Percentiles rank a stretch among this genome's conserved stretches.
Evolutionary conservation across 495 filamentous ascomycete species (phyloP).

Genomic region (Lasiosphaeria ovina): DNA sequence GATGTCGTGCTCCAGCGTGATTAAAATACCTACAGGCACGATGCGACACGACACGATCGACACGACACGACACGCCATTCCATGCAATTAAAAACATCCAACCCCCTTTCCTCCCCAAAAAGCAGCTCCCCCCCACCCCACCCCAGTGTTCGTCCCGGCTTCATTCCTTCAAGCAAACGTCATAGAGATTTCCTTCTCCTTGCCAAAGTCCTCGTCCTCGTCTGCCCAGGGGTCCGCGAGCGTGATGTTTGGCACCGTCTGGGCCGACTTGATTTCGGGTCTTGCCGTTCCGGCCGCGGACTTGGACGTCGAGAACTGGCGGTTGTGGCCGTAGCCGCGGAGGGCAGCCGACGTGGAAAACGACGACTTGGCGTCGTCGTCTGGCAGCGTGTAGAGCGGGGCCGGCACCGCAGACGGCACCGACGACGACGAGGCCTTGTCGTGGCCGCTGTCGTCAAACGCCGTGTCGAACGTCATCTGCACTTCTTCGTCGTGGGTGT

Average conservation of each 20-base stretch:
- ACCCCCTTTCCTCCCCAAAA: too few species aligned
- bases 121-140: too few species aligned
- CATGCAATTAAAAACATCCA: too few species aligned
- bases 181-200: constrained; percentile 69
- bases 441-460: constrained; percentile 30
- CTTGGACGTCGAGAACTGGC: constrained; percentile 13
- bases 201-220: constrained; percentile 71
- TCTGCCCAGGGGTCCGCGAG: constrained; percentile 84
- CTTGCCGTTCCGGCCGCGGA: constrained; percentile 25
- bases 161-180: constrained; percentile 60
- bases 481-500: constrained; percentile 41
- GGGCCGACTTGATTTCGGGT: constrained; percentile 41
- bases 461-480: constrained; percentile 74
- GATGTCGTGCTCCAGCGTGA: too few species aligned
- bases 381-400: too few species aligned
- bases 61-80: too few species aligned
- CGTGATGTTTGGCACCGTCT: constrained; percentile 43
- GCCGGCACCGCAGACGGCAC: not conserved
- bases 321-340: constrained; percentile 12
- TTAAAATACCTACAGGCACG: too few species aligned
- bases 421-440: constrained; percentile 27
- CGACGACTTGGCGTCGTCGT: too few species aligned
- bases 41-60: too few species aligned
- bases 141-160: too few species aligned
- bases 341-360: not conserved